Percentiles rank a stretch among this genome's conserved stretches.
phyloP scores from a whole-genome alignment of 129 eudicot species.

The Centaurea solstitialis region DNA sequence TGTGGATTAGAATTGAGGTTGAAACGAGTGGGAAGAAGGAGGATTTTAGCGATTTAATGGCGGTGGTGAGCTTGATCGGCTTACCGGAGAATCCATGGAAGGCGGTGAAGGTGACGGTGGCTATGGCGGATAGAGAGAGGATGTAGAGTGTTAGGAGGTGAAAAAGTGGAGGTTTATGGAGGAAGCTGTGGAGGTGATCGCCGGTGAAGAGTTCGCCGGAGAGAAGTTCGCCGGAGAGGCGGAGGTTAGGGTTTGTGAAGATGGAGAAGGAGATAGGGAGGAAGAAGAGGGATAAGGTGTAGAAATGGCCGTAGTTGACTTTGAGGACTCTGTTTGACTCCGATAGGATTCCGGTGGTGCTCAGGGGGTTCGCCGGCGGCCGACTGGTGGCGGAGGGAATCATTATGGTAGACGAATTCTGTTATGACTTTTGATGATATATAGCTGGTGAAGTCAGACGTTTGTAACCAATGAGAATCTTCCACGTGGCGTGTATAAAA shows the following conservation, averaged over 20 bases:
- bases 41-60: constrained; percentile 38
- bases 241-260: constrained; percentile 33
- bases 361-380: constrained; percentile 1
- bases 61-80: constrained; percentile 45
- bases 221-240: constrained; percentile 1
- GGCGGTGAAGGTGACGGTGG: constrained; percentile 54
- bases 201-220: not conserved
- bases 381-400: not conserved
- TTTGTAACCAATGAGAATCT: not conserved
- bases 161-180: constrained; percentile 14
- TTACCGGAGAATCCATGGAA: constrained; percentile 47
- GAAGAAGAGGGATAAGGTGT: constrained; percentile 60
- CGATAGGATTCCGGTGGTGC: constrained; percentile 31
- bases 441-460: not conserved
- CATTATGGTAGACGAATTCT: not conserved
- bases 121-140: constrained; percentile 42
- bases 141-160: constrained; percentile 16
- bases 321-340: constrained; percentile 44
- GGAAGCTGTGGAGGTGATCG: constrained; percentile 14
- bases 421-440: not conserved
- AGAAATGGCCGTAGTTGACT: constrained; percentile 48
- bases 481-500: not conserved
- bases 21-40: constrained; percentile 47
- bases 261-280: constrained; percentile 58
- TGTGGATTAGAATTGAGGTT: constrained; percentile 25